Conservation (phyloP, 2,329 filamentous ascomycete species). For the Penicillium sp. region DNA sequence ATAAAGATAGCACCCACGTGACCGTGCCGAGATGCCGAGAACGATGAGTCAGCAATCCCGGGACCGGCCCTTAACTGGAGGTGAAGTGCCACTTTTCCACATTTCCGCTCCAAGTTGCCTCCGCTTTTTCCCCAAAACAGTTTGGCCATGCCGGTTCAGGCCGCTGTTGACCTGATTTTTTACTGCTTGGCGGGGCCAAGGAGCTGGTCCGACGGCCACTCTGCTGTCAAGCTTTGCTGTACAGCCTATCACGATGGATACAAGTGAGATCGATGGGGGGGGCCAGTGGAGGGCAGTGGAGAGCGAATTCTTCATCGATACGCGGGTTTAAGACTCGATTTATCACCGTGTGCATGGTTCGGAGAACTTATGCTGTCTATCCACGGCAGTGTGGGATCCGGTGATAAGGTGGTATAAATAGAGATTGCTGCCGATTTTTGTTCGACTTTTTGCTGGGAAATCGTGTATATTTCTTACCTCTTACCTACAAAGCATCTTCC, state of each 20-base stretch:
- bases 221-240: conserved; percentile 3
- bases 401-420: conserved; percentile 15
- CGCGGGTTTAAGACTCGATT: conserved; percentile 18
- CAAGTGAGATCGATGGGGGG: neutral
- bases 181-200: conserved; percentile 3
- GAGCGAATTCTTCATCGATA: neutral
- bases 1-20: neutral
- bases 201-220: conserved; percentile 6
- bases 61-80: neutral
- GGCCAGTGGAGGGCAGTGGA: neutral
- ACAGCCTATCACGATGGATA: conserved; percentile 12
- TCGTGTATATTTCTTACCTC: neutral
- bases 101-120: neutral
- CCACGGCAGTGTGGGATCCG: conserved; percentile 14
- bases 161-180: conserved; percentile 7
- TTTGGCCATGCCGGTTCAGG: conserved; percentile 21
- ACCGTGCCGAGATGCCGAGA: conserved; percentile 13
- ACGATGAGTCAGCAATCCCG: neutral
- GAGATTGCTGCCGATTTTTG: conserved; percentile 7
- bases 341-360: conserved; percentile 23
- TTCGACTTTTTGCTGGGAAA: neutral
- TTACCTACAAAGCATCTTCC: neutral
- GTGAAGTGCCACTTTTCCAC: too few species aligned
- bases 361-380: conserved; percentile 18
- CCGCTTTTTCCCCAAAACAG: conserved; percentile 6